Conservation (phyloP, 1,284 basidiomycete genomes). For the Sutorius eximius region DNA sequence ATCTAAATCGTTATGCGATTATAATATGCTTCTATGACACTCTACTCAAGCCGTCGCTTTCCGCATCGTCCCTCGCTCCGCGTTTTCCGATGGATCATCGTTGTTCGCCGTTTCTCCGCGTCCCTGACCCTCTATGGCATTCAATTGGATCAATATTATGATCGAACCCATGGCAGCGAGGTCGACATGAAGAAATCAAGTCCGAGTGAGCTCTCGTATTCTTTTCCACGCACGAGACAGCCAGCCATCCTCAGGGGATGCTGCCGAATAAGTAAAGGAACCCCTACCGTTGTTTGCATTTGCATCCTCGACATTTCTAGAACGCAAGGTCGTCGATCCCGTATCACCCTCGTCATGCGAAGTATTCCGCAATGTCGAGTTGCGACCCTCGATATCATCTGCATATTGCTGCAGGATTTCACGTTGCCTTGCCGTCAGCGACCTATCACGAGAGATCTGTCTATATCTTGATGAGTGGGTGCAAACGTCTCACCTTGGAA, state of each 20-base stretch:
- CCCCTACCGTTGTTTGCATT: slow-evolving; percentile 66
- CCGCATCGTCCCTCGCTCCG: slow-evolving; percentile 38
- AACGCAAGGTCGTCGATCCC: slow-evolving; percentile 27
- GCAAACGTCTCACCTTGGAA: slow-evolving; percentile 75
- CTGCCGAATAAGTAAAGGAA: slow-evolving; percentile 57
- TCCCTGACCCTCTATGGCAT: slow-evolving; percentile 24
- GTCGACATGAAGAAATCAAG: slow-evolving; percentile 55
- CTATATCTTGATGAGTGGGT: slow-evolving; percentile 12
- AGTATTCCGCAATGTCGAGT: slow-evolving; percentile 27
- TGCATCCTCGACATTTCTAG: slow-evolving; percentile 30
- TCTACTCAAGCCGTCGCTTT: slow-evolving; percentile 43
- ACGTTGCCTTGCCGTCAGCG: slow-evolving; percentile 80
- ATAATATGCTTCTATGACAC: slow-evolving; percentile 34
- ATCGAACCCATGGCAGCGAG: slow-evolving; percentile 41
- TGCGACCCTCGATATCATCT: slow-evolving; percentile 85
- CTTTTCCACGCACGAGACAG: slow-evolving; percentile 65
- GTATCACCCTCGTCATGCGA: slow-evolving; percentile 21
- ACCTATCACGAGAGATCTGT: slow-evolving; percentile 46
- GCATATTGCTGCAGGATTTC: slow-evolving; percentile 88
- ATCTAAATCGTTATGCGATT: slow-evolving; percentile 20
- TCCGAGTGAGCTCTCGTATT: slow-evolving; percentile 65
- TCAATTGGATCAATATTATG: slow-evolving; percentile 35
- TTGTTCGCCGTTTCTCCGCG: slow-evolving; percentile 18
- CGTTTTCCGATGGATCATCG: slow-evolving; percentile 31
- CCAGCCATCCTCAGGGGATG: slow-evolving; percentile 59